Evolutionary conservation across 2,329 filamentous ascomycete genomes (phyloP), one percentile per base, ranked within the genome.

Genomic region (Fusarium cicatricum): DNA sequence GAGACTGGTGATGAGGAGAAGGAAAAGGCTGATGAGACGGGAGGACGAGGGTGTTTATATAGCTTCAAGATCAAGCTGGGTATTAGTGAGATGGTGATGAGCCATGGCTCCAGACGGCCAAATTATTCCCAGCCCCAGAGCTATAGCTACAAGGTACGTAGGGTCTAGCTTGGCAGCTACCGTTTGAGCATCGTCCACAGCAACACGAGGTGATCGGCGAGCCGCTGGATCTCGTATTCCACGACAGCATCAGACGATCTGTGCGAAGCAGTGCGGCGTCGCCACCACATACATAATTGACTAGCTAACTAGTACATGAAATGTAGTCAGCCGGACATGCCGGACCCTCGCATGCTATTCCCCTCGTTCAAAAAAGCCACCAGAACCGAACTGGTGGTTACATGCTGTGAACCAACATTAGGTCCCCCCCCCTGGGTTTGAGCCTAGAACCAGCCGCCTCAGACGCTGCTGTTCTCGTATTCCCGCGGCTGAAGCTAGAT

Each of bases 181-280:
- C 21, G 21, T 23, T 23, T 23, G 21, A 23, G 21, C 33, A 40
- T 41, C 32, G 33, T 31, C 39, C 23, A 33, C 15, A 21, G 54
- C n/a, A 55, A 65, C 66, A 69, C 64, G 62, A 69, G 60, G 45
- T 51, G 58, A 66, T 67, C 62, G 58, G 52, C 62, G 47, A 34
- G 39, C 47, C 46, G 45, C 46, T 43, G 55, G 51, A 67, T 69
- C 66, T 69, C 66, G 62, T 69, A 69, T 69, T 64, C 50, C 37
- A 28, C 46, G 33, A 44, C 52, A 52, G 16, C 62, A 61, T 54
- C 62, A 59, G 66, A 62, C 48, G 54, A 65, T 55, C 53, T 43
- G 38, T 23, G 21, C 21, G 21, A 23, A 23, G 7, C 21, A 23
- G 21, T 7, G 21, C 21, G 7, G 21, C 21, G 29, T 46, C 29